These are phyloP conservation scores for Rhytidiadelphus loreus DNA, from an alignment of 225 moss, liverwort and hornwort species.

Conservation along the genomic window DNA sequence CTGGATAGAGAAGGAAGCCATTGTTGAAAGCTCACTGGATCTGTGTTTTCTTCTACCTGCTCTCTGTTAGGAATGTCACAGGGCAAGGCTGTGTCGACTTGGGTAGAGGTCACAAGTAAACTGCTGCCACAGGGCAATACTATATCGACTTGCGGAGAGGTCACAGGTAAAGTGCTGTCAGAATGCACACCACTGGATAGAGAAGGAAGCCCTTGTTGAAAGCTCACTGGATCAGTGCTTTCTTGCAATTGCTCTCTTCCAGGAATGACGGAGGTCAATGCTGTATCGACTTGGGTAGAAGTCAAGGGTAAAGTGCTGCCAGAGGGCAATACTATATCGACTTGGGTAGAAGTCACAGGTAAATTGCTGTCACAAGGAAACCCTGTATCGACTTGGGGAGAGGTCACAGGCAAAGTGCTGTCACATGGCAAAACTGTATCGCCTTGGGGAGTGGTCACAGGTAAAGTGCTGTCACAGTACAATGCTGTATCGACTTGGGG, in stretches of 20 bases:
- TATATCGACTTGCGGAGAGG: not conserved
- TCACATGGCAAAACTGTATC: not conserved
- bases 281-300: not conserved
- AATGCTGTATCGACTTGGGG: not conserved
- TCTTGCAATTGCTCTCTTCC: not conserved
- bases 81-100: not conserved
- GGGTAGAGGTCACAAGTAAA: not conserved
- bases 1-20: not conserved
- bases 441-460: not conserved
- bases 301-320: not conserved
- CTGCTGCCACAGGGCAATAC: not conserved
- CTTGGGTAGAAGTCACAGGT: not conserved
- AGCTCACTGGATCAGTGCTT: not conserved
- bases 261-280: not conserved
- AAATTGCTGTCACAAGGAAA: not conserved
- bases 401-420: not conserved
- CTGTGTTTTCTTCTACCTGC: not conserved
- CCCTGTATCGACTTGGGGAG: not conserved
- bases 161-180: not conserved
- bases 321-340: not conserved
- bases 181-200: not conserved
- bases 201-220: not conserved
- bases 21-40: conserved; percentile 1
- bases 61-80: not conserved
- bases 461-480: not conserved